A percentile compares a stretch with the other conserved stretches of the same genome.
phyloP scores from a whole-genome alignment of 2,329 filamentous ascomycete species.

The Talaromyces sp. region DNA sequence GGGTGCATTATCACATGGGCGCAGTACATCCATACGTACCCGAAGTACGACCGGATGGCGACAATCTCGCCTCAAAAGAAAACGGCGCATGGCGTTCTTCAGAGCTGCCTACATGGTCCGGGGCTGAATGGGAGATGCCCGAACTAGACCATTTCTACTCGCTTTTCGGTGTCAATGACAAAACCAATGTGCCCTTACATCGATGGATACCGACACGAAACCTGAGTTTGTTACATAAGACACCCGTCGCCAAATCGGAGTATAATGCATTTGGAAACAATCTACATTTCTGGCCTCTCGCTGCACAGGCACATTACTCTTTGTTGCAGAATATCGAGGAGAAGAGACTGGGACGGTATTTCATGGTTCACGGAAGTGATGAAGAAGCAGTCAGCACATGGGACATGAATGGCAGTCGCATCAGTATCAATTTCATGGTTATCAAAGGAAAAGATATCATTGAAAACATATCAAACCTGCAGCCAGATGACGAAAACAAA shows the following conservation, averaged over 20 bases:
- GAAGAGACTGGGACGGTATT: constrained; percentile 16
- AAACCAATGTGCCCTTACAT: constrained; percentile 14
- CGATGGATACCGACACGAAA: constrained; percentile 17
- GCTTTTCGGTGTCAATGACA: constrained; percentile 17
- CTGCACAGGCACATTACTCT: constrained; percentile 18
- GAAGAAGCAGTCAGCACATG: constrained; percentile 18
- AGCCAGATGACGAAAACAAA: constrained; percentile 15
- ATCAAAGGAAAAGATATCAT: constrained; percentile 15
- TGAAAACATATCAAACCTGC: constrained; percentile 11
- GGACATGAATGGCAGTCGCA: constrained; percentile 18
- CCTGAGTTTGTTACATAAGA: constrained; percentile 14
- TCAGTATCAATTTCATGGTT: constrained; percentile 19
- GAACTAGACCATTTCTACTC: constrained; percentile 16
- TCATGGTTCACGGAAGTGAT: constrained; percentile 19
- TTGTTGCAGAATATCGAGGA: constrained; percentile 18
- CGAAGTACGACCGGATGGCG: constrained; percentile 5
- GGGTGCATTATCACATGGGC: constrained; percentile 19
- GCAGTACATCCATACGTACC: constrained; percentile 18
- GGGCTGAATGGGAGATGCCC: constrained; percentile 17
- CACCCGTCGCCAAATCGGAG: constrained; percentile 16
- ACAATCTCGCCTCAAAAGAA: constrained; percentile 15
- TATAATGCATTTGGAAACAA: constrained; percentile 18
- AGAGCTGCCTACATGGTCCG: constrained; percentile 15
- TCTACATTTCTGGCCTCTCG: constrained; percentile 17
- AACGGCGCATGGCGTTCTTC: constrained; percentile 17